Conservation (phyloP, 345 rosid species). For the Conringia planisiliqua region DNA sequence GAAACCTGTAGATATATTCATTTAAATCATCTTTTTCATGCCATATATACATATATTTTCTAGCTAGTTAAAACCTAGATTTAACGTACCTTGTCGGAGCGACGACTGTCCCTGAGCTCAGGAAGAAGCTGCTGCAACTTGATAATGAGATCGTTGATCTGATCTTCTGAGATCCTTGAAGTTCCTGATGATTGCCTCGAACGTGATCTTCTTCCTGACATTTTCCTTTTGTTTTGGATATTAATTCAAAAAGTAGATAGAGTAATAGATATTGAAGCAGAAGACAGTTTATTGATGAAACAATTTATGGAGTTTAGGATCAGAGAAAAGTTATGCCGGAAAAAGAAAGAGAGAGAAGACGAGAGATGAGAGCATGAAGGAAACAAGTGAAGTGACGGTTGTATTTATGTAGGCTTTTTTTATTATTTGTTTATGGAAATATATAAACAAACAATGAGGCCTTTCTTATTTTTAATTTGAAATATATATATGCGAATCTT, state of each 20-base stretch:
- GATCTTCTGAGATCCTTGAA: constrained; percentile 73
- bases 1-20: constrained; percentile 45
- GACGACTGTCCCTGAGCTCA: constrained; percentile 56
- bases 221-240: constrained; percentile 19
- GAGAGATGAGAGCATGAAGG: constrained; percentile 15
- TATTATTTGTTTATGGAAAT: constrained; percentile 16
- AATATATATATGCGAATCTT: constrained; percentile 11
- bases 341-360: constrained; percentile 5
- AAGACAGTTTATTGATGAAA: not conserved
- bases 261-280: not conserved
- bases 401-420: constrained; percentile 26
- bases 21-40: constrained; percentile 1
- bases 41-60: not conserved
- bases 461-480: not conserved
- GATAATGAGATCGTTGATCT: constrained; percentile 71
- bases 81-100: constrained; percentile 67
- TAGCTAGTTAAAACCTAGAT: not conserved
- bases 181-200: constrained; percentile 61
- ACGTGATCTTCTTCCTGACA: constrained; percentile 91
- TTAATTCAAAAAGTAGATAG: not conserved
- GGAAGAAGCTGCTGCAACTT: constrained; percentile 86
- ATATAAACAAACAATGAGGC: not conserved
- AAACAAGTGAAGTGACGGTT: constrained; percentile 31
- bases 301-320: constrained; percentile 27
- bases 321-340: constrained; percentile 19